A percentile compares a stretch with the other conserved stretches of the same genome.
These are phyloP conservation scores for Skeletonema potamos DNA, from an alignment of 108 stramenopile genomes.

Conservation along the genomic window DNA sequence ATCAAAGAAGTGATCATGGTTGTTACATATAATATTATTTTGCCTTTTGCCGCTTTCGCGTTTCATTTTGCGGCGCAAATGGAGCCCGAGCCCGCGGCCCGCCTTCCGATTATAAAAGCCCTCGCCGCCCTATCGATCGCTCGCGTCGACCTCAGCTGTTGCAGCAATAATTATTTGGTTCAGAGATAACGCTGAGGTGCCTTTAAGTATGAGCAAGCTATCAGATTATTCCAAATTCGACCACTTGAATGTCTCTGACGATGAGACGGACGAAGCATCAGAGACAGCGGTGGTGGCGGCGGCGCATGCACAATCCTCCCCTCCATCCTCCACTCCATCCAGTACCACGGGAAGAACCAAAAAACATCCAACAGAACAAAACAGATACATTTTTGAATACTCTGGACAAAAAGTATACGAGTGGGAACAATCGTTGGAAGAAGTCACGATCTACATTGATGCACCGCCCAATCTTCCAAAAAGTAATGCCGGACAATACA, in stretches of 20 bases:
- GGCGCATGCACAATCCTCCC: constrained; percentile 6
- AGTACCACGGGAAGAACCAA: constrained; percentile 28
- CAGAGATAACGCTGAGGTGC: background rate
- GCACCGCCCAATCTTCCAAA: constrained; percentile 50
- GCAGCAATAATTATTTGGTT: background rate
- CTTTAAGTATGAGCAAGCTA: constrained; percentile 63
- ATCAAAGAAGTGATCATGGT: too few species aligned
- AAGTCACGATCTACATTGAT: constrained; percentile 86
- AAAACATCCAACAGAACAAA: constrained; percentile 48
- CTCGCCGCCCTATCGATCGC: too few species aligned
- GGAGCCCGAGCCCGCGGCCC: too few species aligned
- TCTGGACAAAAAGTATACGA: constrained; percentile 81
- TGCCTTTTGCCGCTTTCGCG: too few species aligned
- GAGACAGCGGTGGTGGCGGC: background rate
- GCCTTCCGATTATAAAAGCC: too few species aligned
- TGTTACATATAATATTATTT: too few species aligned
- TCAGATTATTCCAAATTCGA: constrained; percentile 83
- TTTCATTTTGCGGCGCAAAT: too few species aligned
- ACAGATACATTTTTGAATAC: constrained; percentile 71
- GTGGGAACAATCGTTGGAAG: constrained; percentile 95
- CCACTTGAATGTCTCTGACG: constrained; percentile 40
- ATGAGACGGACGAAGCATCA: constrained; percentile 2
- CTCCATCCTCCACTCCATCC: background rate
- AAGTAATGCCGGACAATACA: constrained; percentile 19
- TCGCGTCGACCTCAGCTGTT: background rate